These are phyloP conservation scores for Ambrosia trifida DNA, from an alignment of 129 eudicot species.

Conservation along the genomic window DNA sequence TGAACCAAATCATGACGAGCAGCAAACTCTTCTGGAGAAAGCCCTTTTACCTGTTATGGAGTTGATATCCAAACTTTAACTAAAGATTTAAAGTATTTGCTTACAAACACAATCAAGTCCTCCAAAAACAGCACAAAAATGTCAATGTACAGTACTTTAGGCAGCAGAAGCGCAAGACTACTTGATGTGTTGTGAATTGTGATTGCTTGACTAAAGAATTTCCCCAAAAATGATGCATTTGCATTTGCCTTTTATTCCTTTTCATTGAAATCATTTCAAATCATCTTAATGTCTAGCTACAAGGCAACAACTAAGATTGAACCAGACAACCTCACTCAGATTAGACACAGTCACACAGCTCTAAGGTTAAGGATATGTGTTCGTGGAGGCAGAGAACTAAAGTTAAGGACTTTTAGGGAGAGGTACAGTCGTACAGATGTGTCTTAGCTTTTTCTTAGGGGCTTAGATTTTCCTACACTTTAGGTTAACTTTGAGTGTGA, in stretches of 20 bases:
- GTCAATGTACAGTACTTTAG: not conserved
- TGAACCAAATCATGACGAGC: conserved; percentile 80
- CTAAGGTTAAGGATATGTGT: too few species aligned
- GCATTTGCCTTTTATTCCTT: not conserved
- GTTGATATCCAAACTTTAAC: not conserved
- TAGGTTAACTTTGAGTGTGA: too few species aligned
- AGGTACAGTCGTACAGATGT: too few species aligned
- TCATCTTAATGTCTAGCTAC: not conserved
- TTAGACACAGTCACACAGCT: too few species aligned
- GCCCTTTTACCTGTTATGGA: conserved; percentile 76
- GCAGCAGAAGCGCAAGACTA: not conserved
- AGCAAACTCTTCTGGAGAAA: conserved; percentile 74
- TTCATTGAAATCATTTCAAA: not conserved
- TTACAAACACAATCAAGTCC: not conserved
- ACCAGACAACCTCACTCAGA: not conserved
- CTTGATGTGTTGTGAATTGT: too few species aligned
- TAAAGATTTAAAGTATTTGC: too few species aligned
- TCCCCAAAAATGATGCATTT: not conserved
- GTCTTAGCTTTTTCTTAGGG: too few species aligned
- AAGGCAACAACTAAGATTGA: not conserved
- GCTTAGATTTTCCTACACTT: too few species aligned
- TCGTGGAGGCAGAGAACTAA: too few species aligned
- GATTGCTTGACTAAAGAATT: too few species aligned
- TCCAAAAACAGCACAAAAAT: conserved; percentile 2
- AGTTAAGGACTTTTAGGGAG: too few species aligned